These are phyloP conservation scores for Botrytis deweyae DNA, from an alignment of 2,329 filamentous ascomycete genomes.

Conservation along the genomic window DNA sequence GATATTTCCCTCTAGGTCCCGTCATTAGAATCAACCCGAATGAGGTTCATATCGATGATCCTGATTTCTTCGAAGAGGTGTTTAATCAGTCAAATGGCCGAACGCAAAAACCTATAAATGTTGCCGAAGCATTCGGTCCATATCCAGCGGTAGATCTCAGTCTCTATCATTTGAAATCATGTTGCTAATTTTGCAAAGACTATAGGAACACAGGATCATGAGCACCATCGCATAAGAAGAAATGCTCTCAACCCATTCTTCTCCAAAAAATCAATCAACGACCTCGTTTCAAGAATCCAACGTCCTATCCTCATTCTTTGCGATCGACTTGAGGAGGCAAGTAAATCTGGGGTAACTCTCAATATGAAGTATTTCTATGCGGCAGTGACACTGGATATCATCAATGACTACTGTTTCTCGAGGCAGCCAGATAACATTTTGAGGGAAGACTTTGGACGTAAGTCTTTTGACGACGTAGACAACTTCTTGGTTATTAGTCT, in stretches of 20 bases:
- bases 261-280: constrained; percentile 23
- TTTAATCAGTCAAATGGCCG: constrained; percentile 4
- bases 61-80: constrained; percentile 25
- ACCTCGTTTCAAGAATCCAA: background rate
- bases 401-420: constrained; percentile 24
- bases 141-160: background rate
- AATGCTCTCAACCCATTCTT: constrained; percentile 26
- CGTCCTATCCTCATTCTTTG: constrained; percentile 14
- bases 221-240: constrained; percentile 26
- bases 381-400: constrained; percentile 10
- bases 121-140: constrained; percentile 17
- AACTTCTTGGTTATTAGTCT: constrained; percentile 1
- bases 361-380: constrained; percentile 16
- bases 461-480: constrained; percentile 7
- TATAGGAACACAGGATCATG: constrained; percentile 23
- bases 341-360: background rate
- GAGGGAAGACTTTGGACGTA: constrained; percentile 6
- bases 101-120: background rate
- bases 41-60: constrained; percentile 23
- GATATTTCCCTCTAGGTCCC: constrained; percentile 8
- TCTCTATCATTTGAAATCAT: background rate
- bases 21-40: constrained; percentile 25
- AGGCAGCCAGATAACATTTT: background rate
- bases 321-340: background rate
- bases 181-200: background rate